Base-by-base conservation (phyloP, 164 flowering plant genomes). In the Stephania japonica region DNA sequence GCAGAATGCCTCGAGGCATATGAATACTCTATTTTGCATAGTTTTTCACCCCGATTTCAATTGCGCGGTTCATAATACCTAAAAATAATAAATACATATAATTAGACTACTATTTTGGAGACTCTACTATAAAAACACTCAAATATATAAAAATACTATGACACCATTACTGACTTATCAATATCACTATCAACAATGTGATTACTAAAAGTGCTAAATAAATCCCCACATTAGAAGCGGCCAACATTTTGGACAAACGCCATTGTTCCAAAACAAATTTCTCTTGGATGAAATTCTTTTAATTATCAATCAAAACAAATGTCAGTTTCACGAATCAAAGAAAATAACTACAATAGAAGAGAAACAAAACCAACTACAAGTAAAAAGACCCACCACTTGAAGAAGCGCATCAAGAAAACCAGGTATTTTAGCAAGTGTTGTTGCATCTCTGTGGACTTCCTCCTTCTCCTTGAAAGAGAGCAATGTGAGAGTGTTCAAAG, bases 381-480 rank as follows among this genome's bases (percentile, higher is more conserved):
- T n/a, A 23, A 65, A 16, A 62, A 66, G 12, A 84, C 97, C 65
- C 84, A 96, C 99, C 82, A 96, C 84, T 93, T 90, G 98, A 74
- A 96, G 97, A 78, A 96, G 87, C 75, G 98, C 97, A 84, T 96
- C 99, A 53, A 96, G 90, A 81, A 96, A 79, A 38, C 97, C 97
- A 53, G 93, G 88, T 21, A 96, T 87, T 83, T 92, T 93, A 14
- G 98, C 92, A 68, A 96, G 97, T 72, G 98, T 91, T 11, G 90
- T 90, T 4, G 97, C 84, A 82, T 96, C 99, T 84, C 86, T 90
- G 13, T 98, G 88, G 78, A 89, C 72, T 53, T 96, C 99, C 66
- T 96, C 99, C 76, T 89, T 96, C 71, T 96, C 99, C 83, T 92
- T 93, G 85, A 96, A 96, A 18, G 98, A 96, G n/a, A 96, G 97